Percentiles rank a stretch among this genome's conserved stretches.
Evolutionary conservation across 495 filamentous ascomycete species (phyloP).

Genomic region (Evernia prunastri): DNA sequence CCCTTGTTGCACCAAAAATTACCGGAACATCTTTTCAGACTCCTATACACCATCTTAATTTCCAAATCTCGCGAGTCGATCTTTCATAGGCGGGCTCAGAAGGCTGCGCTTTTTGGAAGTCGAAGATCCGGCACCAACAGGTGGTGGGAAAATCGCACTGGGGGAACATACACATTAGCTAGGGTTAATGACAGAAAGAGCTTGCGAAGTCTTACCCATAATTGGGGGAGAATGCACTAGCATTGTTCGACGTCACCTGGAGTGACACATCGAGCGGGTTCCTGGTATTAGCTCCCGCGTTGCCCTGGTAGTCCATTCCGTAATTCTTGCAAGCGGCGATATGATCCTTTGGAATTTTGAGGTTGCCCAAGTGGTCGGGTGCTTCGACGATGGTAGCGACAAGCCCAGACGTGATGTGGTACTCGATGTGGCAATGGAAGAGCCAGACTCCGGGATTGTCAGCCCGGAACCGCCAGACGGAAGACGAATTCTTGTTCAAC

Average conservation of each 20-base stretch:
- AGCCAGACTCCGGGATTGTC: conserved; percentile 59
- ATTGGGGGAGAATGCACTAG: conserved; percentile 44
- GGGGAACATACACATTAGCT: not conserved
- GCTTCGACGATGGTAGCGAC: conserved; percentile 45
- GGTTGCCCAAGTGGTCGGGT: conserved; percentile 30
- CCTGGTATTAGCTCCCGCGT: conserved; percentile 61
- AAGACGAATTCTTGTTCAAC: conserved; percentile 47
- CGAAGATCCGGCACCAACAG: conserved; percentile 10
- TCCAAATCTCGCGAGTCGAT: not conserved
- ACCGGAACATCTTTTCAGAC: not conserved
- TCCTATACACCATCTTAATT: not conserved
- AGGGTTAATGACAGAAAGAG: not conserved
- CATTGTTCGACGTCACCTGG: conserved; percentile 35
- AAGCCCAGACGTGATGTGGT: conserved; percentile 49
- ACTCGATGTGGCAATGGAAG: conserved; percentile 63
- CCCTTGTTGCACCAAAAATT: not conserved
- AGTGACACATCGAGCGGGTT: conserved; percentile 59
- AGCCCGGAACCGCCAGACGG: conserved; percentile 62
- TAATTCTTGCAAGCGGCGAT: conserved; percentile 48
- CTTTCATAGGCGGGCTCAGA: not conserved
- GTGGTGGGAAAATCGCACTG: conserved; percentile 13
- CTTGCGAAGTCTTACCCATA: conserved; percentile 33
- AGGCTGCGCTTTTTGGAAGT: conserved; percentile 12
- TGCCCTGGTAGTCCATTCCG: conserved; percentile 49
- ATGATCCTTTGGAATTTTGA: conserved; percentile 56